These are phyloP conservation scores for Fusarium lateritium DNA, from an alignment of 2,329 filamentous ascomycete species.

Conservation along the genomic window DNA sequence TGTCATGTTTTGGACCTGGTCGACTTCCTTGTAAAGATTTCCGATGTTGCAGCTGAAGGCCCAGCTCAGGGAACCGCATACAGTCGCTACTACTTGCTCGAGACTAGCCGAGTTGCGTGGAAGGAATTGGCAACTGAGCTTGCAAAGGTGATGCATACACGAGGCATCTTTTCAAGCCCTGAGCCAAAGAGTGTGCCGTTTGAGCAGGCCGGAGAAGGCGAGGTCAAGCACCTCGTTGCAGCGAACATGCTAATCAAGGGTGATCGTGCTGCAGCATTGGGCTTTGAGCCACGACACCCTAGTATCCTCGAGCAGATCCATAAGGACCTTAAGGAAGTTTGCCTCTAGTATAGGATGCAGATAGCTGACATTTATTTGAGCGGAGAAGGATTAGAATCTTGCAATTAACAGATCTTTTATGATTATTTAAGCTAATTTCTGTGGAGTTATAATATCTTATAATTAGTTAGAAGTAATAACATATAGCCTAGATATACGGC, in stretches of 20 bases:
- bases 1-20: constrained; percentile 7
- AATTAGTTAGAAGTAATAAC: too few relatives aligned
- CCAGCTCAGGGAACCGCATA: constrained; percentile 3
- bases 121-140: constrained; percentile 18
- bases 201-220: constrained; percentile 15
- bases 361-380: too few relatives aligned
- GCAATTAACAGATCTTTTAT: too few relatives aligned
- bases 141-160: constrained; percentile 1
- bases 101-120: constrained; percentile 12
- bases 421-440: too few relatives aligned
- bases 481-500: too few relatives aligned
- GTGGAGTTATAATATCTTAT: too few relatives aligned
- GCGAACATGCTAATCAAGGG: constrained; percentile 28
- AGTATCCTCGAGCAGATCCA: constrained; percentile 7
- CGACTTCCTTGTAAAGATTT: constrained; percentile 11
- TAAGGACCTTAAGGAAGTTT: constrained; percentile 13
- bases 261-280: constrained; percentile 14
- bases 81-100: constrained; percentile 22
- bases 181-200: constrained; percentile 2
- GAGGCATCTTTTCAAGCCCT: neutral
- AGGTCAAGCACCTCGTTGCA: constrained; percentile 17
- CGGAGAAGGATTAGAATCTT: too few relatives aligned
- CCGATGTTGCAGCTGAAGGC: neutral
- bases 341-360: neutral
- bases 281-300: constrained; percentile 1